Evolutionary conservation across 192 early-diverging fungal species (phyloP).

Genomic region (Pilobolus umbonatus): DNA sequence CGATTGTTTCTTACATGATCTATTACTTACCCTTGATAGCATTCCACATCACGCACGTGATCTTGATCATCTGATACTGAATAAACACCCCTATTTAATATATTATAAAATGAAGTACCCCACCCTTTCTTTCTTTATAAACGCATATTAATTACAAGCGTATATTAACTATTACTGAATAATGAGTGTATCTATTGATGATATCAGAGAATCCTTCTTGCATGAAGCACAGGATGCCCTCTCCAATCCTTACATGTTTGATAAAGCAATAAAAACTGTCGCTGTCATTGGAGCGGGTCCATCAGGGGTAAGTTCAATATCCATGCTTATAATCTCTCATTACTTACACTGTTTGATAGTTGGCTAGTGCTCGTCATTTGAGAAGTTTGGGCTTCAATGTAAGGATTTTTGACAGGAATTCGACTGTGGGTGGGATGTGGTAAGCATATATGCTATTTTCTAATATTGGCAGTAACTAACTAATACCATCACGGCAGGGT

Average conservation of each 20-base stretch:
- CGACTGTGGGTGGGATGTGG: slow-evolving; percentile 20
- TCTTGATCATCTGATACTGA: too few relatives aligned
- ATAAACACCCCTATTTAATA: too few relatives aligned
- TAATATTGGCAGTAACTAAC: not conserved
- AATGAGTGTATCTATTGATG: not conserved
- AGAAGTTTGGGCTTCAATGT: slow-evolving; percentile 11
- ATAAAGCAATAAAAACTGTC: slow-evolving; percentile 14
- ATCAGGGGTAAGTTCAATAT: slow-evolving; percentile 24
- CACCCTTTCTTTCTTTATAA: too few relatives aligned
- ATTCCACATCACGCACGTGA: too few relatives aligned
- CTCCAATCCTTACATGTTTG: slow-evolving; percentile 4
- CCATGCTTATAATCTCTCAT: not conserved
- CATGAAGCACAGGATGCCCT: slow-evolving; percentile 1
- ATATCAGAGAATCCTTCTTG: not conserved
- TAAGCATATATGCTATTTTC: not conserved
- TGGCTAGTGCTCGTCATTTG: not conserved
- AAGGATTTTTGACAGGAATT: slow-evolving; percentile 19
- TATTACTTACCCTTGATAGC: too few relatives aligned
- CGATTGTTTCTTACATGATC: too few relatives aligned
- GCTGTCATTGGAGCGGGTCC: slow-evolving; percentile 31
- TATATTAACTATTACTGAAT: too few relatives aligned
- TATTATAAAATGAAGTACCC: too few relatives aligned
- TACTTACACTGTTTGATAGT: slow-evolving; percentile 7
- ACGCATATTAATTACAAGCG: too few relatives aligned
- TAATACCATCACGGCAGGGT: slow-evolving; percentile 1